phyloP scores from a whole-genome alignment of 495 filamentous ascomycete species.

The Xylona heveae region DNA sequence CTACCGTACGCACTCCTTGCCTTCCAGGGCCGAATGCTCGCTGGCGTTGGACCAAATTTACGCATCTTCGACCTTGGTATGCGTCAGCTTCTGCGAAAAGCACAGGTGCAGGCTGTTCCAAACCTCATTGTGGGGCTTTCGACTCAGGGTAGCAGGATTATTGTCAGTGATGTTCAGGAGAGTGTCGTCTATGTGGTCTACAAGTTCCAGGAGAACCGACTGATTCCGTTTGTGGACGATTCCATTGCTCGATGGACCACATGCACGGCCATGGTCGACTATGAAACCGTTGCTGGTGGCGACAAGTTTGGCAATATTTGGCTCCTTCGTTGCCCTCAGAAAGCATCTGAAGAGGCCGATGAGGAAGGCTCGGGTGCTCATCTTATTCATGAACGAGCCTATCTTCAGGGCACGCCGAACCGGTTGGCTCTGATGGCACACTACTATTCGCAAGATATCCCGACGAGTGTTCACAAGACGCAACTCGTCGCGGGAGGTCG shows the following conservation, averaged over 20 bases:
- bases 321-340: conserved; percentile 71
- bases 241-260: conserved; percentile 75
- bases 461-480: conserved; percentile 74
- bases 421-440: conserved; percentile 68
- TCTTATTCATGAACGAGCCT: conserved; percentile 67
- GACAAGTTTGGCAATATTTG: conserved; percentile 97
- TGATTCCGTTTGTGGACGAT: conserved; percentile 88
- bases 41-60: conserved; percentile 63
- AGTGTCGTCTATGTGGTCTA: conserved; percentile 82
- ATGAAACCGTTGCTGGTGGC: conserved; percentile 85
- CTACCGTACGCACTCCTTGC: conserved; percentile 72
- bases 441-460: conserved; percentile 80
- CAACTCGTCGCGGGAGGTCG: conserved; percentile 79
- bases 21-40: conserved; percentile 80
- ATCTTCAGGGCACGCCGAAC: conserved; percentile 74
- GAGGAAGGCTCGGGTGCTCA: conserved; percentile 83
- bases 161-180: conserved; percentile 81
- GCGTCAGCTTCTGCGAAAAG: conserved; percentile 76
- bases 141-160: conserved; percentile 78
- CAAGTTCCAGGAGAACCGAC: conserved; percentile 72
- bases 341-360: conserved; percentile 71
- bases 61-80: conserved; percentile 82
- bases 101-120: conserved; percentile 57
- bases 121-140: conserved; percentile 71
- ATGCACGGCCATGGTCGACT: conserved; percentile 81